Conservation (phyloP, 768 basidiomycete species). For the Trametes villosa region DNA sequence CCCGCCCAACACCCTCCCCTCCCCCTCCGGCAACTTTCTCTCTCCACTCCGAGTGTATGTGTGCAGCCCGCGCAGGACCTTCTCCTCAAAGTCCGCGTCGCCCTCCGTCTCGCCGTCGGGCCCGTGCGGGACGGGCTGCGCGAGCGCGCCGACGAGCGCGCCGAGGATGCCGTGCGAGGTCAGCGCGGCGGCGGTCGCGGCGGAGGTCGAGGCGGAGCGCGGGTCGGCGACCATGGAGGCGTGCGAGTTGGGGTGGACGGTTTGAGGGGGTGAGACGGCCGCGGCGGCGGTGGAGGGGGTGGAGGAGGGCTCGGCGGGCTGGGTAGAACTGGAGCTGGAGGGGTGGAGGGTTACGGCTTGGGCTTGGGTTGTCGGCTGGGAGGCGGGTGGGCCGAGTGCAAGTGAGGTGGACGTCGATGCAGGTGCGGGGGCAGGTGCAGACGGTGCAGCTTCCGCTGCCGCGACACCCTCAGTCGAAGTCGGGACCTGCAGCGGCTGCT, state of each 20-base stretch:
- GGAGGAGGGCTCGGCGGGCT: background rate
- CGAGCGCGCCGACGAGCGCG: constrained; percentile 55
- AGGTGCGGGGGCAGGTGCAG: background rate
- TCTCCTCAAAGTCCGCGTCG: constrained; percentile 71
- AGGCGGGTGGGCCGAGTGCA: background rate
- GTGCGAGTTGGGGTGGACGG: constrained; percentile 76
- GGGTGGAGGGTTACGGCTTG: constrained; percentile 13
- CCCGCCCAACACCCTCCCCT: background rate
- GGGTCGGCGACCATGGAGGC: constrained; percentile 64
- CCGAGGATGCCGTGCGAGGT: constrained; percentile 49
- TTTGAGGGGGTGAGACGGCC: constrained; percentile 18
- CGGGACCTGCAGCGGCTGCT: constrained; percentile 13
- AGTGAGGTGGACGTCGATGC: background rate
- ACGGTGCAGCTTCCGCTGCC: background rate
- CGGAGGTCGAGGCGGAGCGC: constrained; percentile 54
- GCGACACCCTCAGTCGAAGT: background rate
- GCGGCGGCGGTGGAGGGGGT: constrained; percentile 9
- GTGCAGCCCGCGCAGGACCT: constrained; percentile 59
- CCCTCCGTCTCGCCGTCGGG: constrained; percentile 66
- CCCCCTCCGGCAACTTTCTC: constrained; percentile 33
- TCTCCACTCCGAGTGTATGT: constrained; percentile 53
- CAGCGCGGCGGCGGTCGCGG: constrained; percentile 53
- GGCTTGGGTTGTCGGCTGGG: constrained; percentile 3
- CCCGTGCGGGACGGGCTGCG: constrained; percentile 63
- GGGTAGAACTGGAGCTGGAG: background rate